Percentiles rank a stretch among this genome's conserved stretches.
Conservation (phyloP, 164 flowering plant species). For the Umbilicus rupestris region DNA sequence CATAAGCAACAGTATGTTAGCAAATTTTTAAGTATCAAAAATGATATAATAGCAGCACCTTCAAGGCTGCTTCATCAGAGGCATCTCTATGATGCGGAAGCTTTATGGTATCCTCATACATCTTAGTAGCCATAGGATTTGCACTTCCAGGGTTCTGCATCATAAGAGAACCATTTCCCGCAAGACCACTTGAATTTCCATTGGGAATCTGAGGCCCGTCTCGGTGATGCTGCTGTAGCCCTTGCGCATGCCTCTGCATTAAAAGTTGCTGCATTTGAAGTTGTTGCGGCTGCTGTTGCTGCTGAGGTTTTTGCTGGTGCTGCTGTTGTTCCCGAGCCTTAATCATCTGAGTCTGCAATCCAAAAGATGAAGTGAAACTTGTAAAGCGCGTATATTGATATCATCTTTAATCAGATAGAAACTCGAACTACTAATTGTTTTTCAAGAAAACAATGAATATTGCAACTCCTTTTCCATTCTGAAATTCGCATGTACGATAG, state of each 20-base stretch:
- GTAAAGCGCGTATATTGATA: background rate
- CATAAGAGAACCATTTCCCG: slow-evolving; percentile 36
- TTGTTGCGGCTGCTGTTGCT: slow-evolving; percentile 39
- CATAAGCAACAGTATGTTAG: background rate
- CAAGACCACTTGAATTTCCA: slow-evolving; percentile 11
- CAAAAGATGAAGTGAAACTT: background rate
- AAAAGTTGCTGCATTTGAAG: slow-evolving; percentile 36
- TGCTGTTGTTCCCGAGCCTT: slow-evolving; percentile 8
- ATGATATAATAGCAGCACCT: slow-evolving; percentile 31
- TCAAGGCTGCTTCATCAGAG: slow-evolving; percentile 60
- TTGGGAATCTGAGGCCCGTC: slow-evolving; percentile 13
- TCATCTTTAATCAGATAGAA: background rate
- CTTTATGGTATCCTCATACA: slow-evolving; percentile 78
- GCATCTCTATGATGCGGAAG: slow-evolving; percentile 67
- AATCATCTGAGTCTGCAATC: slow-evolving; percentile 9
- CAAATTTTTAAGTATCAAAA: background rate
- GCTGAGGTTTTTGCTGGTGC: slow-evolving; percentile 7
- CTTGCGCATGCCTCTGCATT: slow-evolving; percentile 20
- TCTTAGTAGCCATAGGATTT: slow-evolving; percentile 64
- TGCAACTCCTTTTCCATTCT: background rate
- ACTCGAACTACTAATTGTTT: background rate
- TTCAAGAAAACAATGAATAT: background rate
- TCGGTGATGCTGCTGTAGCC: slow-evolving; percentile 20
- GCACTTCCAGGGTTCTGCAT: slow-evolving; percentile 55
- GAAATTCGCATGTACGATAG: too few species aligned